phyloP scores from a whole-genome alignment of 192 early-diverging fungal species.

The Umbelopsis sp. region DNA sequence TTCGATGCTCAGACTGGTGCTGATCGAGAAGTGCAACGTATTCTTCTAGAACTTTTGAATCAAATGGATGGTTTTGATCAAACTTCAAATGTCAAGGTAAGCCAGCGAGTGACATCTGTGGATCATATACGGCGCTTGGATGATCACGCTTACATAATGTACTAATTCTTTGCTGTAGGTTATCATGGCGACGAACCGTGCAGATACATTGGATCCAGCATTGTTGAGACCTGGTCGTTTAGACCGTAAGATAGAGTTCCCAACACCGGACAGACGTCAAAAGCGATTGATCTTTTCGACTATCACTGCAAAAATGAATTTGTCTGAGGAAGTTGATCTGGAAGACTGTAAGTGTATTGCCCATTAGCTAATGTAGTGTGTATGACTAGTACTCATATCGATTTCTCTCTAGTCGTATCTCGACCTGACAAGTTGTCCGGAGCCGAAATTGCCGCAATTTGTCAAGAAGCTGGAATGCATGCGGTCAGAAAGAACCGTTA shows the following conservation, averaged over 20 bases:
- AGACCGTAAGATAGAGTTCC: constrained; percentile 99
- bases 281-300: constrained; percentile 97
- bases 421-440: constrained; percentile 96
- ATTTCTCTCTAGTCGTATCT: constrained; percentile 75
- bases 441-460: constrained; percentile 97
- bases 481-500: constrained; percentile 98
- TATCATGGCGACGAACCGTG: constrained; percentile 99
- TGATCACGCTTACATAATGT: not conserved
- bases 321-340: constrained; percentile 96
- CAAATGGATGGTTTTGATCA: constrained; percentile 99
- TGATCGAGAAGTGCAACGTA: constrained; percentile 98
- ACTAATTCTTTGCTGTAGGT: constrained; percentile 53
- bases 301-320: constrained; percentile 95
- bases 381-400: not conserved
- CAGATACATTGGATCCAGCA: constrained; percentile 96
- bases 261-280: constrained; percentile 94
- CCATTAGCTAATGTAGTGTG: not conserved
- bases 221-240: constrained; percentile 95
- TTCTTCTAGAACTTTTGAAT: constrained; percentile 95
- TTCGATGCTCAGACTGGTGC: constrained; percentile 98
- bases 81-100: constrained; percentile 93
- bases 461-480: constrained; percentile 98
- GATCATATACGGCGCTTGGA: not conserved
- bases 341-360: constrained; percentile 80
- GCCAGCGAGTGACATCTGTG: not conserved